Evolutionary conservation across 257 asterid species (phyloP), one percentile per base, ranked within the genome.

Genomic region (Mentha longifolia): DNA sequence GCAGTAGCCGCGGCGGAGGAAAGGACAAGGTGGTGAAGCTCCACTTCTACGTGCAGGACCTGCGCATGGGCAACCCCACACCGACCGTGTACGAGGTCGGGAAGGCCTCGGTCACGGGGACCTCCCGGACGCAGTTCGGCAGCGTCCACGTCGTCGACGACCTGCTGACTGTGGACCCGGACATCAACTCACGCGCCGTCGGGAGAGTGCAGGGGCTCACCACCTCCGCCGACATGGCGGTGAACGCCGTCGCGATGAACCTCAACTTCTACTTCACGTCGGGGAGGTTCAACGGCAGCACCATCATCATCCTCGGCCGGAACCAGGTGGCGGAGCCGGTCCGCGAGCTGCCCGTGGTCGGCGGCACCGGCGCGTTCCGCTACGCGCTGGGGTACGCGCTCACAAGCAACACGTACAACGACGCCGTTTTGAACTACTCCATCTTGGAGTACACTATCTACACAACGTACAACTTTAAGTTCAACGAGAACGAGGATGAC

Each of bases 181-280:
- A 56, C 30, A 33, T 49, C 30, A 54, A 31, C 14, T 81, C 91
- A 9, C 42, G 54, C n/a, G 61, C 74, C n/a, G 25, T 83, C n/a
- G 91, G 88, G 3, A 73, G 84, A 15, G 85, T 82, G 22, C 81
- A 79, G 47, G 91, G 91, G 13, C 60, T 85, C 12, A 68, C 61
- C 1, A 80, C 77, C 30, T n/a, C n/a, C n/a, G n/a, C n/a, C n/a
- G n/a, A n/a, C n/a, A n/a, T n/a, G n/a, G n/a, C n/a, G n/a, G n/a
- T n/a, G n/a, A n/a, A n/a, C n/a, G n/a, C n/a, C n/a, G n/a, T n/a
- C n/a, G n/a, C n/a, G n/a, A n/a, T n/a, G n/a, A n/a, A n/a, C 70
- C 70, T 65, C 58, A 65, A 65, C 70, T 28, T 65, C 42, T 5
- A 12, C 9, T 65, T 65, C 70, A 65, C 70, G 25, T 37, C 58